A percentile compares a stretch with the other conserved stretches of the same genome.
Evolutionary conservation across 1,284 basidiomycete species (phyloP).

Genomic region (Pterula multifida): DNA sequence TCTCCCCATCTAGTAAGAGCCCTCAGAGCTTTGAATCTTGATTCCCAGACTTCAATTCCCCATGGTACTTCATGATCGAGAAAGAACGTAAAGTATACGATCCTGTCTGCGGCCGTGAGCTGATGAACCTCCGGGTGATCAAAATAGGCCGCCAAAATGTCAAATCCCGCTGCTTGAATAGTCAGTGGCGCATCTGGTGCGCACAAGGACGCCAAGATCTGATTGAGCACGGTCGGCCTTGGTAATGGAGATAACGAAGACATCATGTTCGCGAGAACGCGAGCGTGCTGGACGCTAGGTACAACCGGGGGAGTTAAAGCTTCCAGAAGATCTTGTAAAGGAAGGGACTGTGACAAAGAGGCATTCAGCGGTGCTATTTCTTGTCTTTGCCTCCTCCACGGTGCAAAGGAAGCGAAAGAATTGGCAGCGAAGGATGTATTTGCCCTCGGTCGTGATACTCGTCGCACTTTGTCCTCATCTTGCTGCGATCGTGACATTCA

Average conservation of each 20-base stretch:
- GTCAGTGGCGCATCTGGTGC: conserved; percentile 32
- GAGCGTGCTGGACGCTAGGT: conserved; percentile 41
- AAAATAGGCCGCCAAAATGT: conserved; percentile 57
- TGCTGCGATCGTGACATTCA: not conserved
- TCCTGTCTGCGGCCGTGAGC: conserved; percentile 40
- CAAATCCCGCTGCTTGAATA: conserved; percentile 55
- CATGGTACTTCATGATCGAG: conserved; percentile 31
- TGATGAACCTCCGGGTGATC: conserved; percentile 35
- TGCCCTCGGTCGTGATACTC: not conserved
- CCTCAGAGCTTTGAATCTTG: conserved; percentile 50
- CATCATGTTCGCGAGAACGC: conserved; percentile 29
- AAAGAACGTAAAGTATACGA: conserved; percentile 53
- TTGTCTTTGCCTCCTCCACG: conserved; percentile 1
- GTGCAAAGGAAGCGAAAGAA: conserved; percentile 14
- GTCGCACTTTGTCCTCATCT: not conserved
- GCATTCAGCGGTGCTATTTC: not conserved
- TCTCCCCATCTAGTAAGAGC: conserved; percentile 45
- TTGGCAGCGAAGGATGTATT: conserved; percentile 12
- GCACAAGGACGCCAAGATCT: conserved; percentile 50
- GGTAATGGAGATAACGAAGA: conserved; percentile 38
- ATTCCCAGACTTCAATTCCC: conserved; percentile 56
- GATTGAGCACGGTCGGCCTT: conserved; percentile 30
- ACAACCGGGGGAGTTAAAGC: conserved; percentile 43
- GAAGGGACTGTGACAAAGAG: conserved; percentile 12
- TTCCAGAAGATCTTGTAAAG: conserved; percentile 35